phyloP scores from a whole-genome alignment of 2,329 filamentous ascomycete genomes.

The Botrytis cinerea region DNA sequence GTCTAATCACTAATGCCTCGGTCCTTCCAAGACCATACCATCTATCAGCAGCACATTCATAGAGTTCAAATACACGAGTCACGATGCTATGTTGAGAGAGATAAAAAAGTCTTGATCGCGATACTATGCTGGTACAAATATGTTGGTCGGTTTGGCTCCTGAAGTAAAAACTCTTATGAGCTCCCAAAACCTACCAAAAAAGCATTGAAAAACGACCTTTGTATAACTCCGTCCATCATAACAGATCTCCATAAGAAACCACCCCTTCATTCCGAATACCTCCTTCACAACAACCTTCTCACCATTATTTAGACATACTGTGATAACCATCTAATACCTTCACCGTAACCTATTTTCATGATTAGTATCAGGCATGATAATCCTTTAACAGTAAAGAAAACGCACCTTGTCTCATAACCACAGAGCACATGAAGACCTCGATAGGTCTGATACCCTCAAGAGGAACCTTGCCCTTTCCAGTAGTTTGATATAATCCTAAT shows the following conservation, averaged over 20 bases:
- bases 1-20: neutral
- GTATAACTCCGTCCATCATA: slow-evolving; percentile 41
- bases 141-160: slow-evolving; percentile 33
- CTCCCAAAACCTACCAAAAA: slow-evolving; percentile 30
- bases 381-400: slow-evolving; percentile 30
- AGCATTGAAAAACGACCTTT: slow-evolving; percentile 39
- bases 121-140: slow-evolving; percentile 41
- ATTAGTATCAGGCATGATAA: slow-evolving; percentile 28
- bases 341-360: slow-evolving; percentile 67
- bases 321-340: slow-evolving; percentile 87
- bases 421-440: slow-evolving; percentile 98
- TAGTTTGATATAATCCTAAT: slow-evolving; percentile 93
- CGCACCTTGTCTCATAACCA: slow-evolving; percentile 92
- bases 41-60: neutral
- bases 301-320: slow-evolving; percentile 73
- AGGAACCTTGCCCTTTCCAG: slow-evolving; percentile 91
- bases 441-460: slow-evolving; percentile 91
- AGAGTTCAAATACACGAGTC: neutral
- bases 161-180: slow-evolving; percentile 33
- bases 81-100: neutral
- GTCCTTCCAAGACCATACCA: neutral
- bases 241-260: slow-evolving; percentile 34
- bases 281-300: slow-evolving; percentile 7
- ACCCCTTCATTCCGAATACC: slow-evolving; percentile 21
- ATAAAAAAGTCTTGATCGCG: slow-evolving; percentile 38